Base-by-base conservation (phyloP, 805 yeast species). In the Priceomyces castillae region DNA sequence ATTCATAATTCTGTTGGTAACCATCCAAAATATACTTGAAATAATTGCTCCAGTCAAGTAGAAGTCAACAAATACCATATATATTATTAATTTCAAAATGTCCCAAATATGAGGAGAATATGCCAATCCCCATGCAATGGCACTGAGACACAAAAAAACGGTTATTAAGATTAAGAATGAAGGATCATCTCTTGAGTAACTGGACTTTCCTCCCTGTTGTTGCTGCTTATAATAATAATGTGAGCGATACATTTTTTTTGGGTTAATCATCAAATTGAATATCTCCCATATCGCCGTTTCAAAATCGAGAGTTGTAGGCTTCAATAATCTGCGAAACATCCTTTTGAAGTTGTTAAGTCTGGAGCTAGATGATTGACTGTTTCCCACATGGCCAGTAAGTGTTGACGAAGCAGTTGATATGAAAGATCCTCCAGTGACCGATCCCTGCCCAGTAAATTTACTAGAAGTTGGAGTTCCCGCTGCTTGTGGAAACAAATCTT, bases 221-320 rank as follows among this genome's bases (percentile, higher is more conserved):
- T 82, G 85, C 31, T 37, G 40, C 51, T 87, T 90, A 58, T 86
- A 88, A 48, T 64, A 67, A 59, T 86, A 88, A 46, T 88, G 77
- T 16, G 90, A 78, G 49, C 86, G 76, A 68, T 86, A 90, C 56
- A 90, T 95, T 48, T 86, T 82, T 54, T 83, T 79, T 1, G 97
- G 97, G 34, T 82, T 78, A 20, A 81, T 69, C 12, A 90, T 69
- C 43, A 90, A 67, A 56, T 88, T 78, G 47, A 84, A 69, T 64
- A 90, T 83, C 61, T 90, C 97, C 96, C 96, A 90, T 46, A 82
- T 74, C 11, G 97, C 96, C 1, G 95, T 86, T 62, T 90, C 97
- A 56, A 90, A 86, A 64, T 90, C 97, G 42, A 90, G 71, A 0
- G 96, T 83, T 7, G 83, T 86, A 1, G 96, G 90, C 51, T 81